A percentile compares a stretch with the other conserved stretches of the same genome.
phyloP scores from a whole-genome alignment of 2,329 filamentous ascomycete genomes.

The Diaporthe citri region DNA sequence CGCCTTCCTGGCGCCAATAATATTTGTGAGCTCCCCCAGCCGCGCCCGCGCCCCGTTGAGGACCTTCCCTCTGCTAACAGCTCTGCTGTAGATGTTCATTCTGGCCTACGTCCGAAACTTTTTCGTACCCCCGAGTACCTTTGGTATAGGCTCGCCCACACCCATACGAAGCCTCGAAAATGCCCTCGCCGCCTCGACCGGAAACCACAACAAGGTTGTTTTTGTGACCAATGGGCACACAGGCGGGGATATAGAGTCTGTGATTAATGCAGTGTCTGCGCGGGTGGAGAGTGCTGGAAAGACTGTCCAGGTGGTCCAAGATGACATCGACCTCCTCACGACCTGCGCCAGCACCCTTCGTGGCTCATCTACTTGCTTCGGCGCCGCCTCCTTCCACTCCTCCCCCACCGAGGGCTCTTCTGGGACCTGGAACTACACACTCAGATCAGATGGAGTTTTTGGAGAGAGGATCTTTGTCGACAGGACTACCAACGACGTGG shows the following conservation, averaged over 20 bases:
- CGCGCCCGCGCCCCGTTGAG: neutral
- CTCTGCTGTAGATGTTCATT: slow-evolving; percentile 57
- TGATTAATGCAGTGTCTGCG: slow-evolving; percentile 74
- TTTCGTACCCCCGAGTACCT: slow-evolving; percentile 64
- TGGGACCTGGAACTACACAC: slow-evolving; percentile 77
- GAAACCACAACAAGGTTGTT: slow-evolving; percentile 69
- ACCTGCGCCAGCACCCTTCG: slow-evolving; percentile 70
- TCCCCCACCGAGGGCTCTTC: slow-evolving; percentile 71
- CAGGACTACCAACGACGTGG: slow-evolving; percentile 69
- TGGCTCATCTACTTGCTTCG: slow-evolving; percentile 79
- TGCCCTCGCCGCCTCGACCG: slow-evolving; percentile 69
- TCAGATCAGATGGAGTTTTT: slow-evolving; percentile 73
- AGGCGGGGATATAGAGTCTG: slow-evolving; percentile 77
- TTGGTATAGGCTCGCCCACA: slow-evolving; percentile 75
- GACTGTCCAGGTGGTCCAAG: slow-evolving; percentile 47
- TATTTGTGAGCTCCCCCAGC: slow-evolving; percentile 42
- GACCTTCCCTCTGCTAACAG: neutral
- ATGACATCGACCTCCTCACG: slow-evolving; percentile 39
- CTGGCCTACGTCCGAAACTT: slow-evolving; percentile 82
- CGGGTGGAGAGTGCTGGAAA: slow-evolving; percentile 58
- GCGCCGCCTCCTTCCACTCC: slow-evolving; percentile 77
- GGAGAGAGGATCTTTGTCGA: slow-evolving; percentile 67
- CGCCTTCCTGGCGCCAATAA: slow-evolving; percentile 58
- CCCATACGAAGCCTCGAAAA: slow-evolving; percentile 74
- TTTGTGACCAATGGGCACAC: slow-evolving; percentile 82